Conservation (phyloP, 305 asterid genomes). For the Fraxinus floribunda region DNA sequence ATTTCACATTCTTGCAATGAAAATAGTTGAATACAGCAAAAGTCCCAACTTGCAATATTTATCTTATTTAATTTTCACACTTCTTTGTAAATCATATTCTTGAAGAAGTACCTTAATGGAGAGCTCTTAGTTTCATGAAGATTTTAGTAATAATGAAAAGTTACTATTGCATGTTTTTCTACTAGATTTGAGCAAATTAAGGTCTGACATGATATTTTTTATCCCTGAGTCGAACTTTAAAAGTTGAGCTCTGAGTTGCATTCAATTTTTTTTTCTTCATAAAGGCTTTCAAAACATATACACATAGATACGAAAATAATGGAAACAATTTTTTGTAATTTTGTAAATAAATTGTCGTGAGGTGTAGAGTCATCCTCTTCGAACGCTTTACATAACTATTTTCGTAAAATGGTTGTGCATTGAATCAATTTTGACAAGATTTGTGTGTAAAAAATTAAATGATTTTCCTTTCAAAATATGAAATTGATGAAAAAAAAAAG, state of each 20-base stretch:
- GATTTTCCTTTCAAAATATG: neutral
- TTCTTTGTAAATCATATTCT: constrained; percentile 24
- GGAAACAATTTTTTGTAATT: neutral
- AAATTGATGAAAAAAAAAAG: neutral
- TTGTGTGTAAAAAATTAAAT: neutral
- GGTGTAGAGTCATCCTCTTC: neutral
- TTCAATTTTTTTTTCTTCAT: neutral
- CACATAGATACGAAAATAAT: neutral
- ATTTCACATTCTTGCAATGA: neutral
- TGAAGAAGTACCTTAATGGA: neutral
- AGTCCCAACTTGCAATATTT: constrained; percentile 24
- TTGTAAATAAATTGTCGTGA: neutral
- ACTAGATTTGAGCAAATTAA: neutral
- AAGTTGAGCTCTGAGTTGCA: neutral
- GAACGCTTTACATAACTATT: neutral
- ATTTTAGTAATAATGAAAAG: too few relatives aligned
- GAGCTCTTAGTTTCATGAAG: neutral
- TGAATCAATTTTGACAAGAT: neutral
- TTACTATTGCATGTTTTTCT: neutral
- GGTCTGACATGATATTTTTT: neutral
- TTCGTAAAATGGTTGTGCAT: neutral
- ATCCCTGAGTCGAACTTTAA: too few relatives aligned
- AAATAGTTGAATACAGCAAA: neutral
- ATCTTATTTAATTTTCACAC: neutral
- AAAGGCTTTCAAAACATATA: neutral